Evolutionary conservation across 768 basidiomycete genomes (phyloP), one percentile per base, ranked within the genome.

Genomic region (Dacryopinax spathularia): DNA sequence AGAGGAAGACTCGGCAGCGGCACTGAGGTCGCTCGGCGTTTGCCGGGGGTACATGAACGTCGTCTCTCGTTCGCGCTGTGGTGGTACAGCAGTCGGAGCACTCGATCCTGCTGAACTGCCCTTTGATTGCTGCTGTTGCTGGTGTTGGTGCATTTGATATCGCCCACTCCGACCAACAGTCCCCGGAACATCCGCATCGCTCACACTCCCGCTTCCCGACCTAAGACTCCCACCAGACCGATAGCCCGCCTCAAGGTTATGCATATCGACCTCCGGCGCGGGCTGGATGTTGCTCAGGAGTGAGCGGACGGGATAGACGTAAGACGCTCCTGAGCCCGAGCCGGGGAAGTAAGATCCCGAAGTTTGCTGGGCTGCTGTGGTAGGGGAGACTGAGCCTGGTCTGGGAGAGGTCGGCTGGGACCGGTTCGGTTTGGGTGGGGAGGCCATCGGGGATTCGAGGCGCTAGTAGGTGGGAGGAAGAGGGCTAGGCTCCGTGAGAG

Each of bases 291-390:
- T 68, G 37, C 65, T 68, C 12, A 76, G 67, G 15, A 77, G 69
- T 10, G 74, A 73, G 41, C 72, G 73, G 35, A 76, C 72, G 2
- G 75, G 76, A 65, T 75, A 76, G 10, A 75, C 69, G 65, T 72
- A 72, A 2, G 70, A 71, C 20, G 39, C 48, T n/a, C 27, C n/a
- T n/a, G n/a, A 44, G 31, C 62, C 34, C 10, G 34, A 18, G 33
- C 31, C 56, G 22, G 39, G 27, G 37, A 33, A 29, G 31, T 34
- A 15, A 22, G 62, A 36, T 18, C n/a, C n/a, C n/a, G n/a, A n/a
- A n/a, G n/a, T n/a, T n/a, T n/a, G n/a, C n/a, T n/a, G n/a, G n/a
- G n/a, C n/a, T n/a, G n/a, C n/a, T n/a, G n/a, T n/a, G n/a, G n/a
- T n/a, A n/a, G n/a, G n/a, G n/a, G n/a, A n/a, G n/a, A n/a, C n/a